phyloP scores from a whole-genome alignment of 2,329 filamentous ascomycete species.

The Calonectria leucothoes region DNA sequence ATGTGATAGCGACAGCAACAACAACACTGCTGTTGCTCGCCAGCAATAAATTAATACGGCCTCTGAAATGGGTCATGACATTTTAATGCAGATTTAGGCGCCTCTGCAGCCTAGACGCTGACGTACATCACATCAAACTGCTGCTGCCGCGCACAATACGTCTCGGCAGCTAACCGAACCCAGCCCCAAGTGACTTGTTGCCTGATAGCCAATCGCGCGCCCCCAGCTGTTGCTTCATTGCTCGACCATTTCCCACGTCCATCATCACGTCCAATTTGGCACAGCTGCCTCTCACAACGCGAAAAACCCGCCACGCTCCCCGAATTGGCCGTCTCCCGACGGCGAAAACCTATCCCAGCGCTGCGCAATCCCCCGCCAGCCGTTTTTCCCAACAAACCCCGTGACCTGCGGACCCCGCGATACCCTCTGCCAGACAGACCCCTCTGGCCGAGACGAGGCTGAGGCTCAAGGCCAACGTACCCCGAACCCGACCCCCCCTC shows the following conservation, averaged over 20 bases:
- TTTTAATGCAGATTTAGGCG: background rate
- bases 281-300: constrained; percentile 32
- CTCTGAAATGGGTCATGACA: background rate
- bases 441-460: constrained; percentile 23
- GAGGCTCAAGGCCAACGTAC: constrained; percentile 24
- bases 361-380: constrained; percentile 25
- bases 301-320: constrained; percentile 32
- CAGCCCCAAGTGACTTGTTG: constrained; percentile 30
- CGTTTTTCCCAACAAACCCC: constrained; percentile 10
- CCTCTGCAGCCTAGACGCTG: background rate
- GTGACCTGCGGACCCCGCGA: constrained; percentile 27
- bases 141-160: background rate
- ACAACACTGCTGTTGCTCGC: background rate
- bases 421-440: constrained; percentile 28
- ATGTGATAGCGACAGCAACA: constrained; percentile 16
- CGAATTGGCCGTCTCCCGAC: constrained; percentile 36
- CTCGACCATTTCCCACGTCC: constrained; percentile 39
- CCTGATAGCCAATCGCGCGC: constrained; percentile 37
- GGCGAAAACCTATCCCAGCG: constrained; percentile 18
- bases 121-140: background rate
- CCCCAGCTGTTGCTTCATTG: constrained; percentile 34
- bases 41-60: background rate
- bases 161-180: constrained; percentile 36
- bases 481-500: background rate
- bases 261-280: constrained; percentile 33